phyloP scores from a whole-genome alignment of 163 green algal genomes.

The Volvox carteri region DNA sequence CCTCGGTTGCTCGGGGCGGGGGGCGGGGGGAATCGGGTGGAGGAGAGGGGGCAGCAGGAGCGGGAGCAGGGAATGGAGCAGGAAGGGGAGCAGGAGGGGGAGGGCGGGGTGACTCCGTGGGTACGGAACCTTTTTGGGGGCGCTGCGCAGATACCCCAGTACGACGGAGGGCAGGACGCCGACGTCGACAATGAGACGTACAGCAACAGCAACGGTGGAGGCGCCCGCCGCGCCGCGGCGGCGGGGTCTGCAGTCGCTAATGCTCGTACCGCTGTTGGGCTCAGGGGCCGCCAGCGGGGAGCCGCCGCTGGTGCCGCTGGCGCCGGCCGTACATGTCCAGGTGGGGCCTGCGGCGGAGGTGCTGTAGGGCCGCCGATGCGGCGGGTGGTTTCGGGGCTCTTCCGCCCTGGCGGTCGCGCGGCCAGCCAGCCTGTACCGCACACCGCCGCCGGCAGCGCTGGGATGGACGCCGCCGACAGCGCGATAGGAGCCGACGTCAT shows the following conservation, averaged over 20 bases:
- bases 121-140: neutral
- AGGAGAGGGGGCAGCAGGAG: too few species aligned
- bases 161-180: slow-evolving; percentile 3
- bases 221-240: neutral
- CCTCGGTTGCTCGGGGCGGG: too few species aligned
- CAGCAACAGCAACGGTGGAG: neutral
- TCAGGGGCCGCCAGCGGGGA: neutral
- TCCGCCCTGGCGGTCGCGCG: neutral
- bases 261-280: too few species aligned
- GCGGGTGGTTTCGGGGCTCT: slow-evolving; percentile 17
- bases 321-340: too few species aligned
- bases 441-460: too few species aligned
- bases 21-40: too few species aligned
- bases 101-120: neutral
- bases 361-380: slow-evolving; percentile 25
- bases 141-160: slow-evolving; percentile 22
- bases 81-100: too few species aligned
- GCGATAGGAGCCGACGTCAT: too few species aligned
- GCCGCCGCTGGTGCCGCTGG: neutral
- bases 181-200: neutral
- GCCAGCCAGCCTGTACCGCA: neutral
- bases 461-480: too few species aligned
- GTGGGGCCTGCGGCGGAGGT: neutral
- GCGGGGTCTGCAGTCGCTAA: neutral
- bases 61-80: too few species aligned